Base-by-base conservation (phyloP, 2,329 filamentous ascomycete species). In the Stagonosporopsis vannaccii region DNA sequence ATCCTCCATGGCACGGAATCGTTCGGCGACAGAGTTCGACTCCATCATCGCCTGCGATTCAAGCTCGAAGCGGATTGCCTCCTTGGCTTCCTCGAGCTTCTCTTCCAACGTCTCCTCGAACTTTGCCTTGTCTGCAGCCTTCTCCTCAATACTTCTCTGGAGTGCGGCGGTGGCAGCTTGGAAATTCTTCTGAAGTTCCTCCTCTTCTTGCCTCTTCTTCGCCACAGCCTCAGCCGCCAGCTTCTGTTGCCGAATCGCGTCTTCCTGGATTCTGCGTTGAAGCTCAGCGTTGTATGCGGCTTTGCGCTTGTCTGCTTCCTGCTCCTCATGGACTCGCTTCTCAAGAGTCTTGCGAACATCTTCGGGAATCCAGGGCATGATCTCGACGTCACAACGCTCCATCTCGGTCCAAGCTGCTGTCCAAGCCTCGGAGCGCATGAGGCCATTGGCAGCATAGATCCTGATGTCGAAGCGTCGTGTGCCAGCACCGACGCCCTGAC, bases 351-450 rank as follows among this genome's bases (percentile, higher is more conserved):
- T 82, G 50, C 87, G 82, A 12, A 89, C 71, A 1, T 80, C 76
- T 0, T 84, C 74, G 17, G 87, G 84, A 11, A 92, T 83, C 69
- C 88, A 85, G 3, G 95, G 90, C 67, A 90, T 86, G 48, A 99
- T 86, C 75, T 98, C 94, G 1, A 96, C 91, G 70, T 99, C 95
- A 0, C 98, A 91, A n/a, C 94, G 86, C 78, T 99, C 95, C 95
- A 99, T 99, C 76, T 98, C 94, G 65, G 87, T 90, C 94, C 94
- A 99, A 56, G 91, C 94, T 2, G 93, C 93, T 4, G 86, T 86
- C 95, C 95, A 99, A 0, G 95, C 94, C 0, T 92, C 92, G 5
- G 91, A 88, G 56, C 88, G 86, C 91, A 99, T 96, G 43, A 98
- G 80, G 0, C 95, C 95, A 75, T 98, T 99, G 48, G 92, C 94